phyloP scores from a whole-genome alignment of 495 filamentous ascomycete species.

The Aspergillus kassunensis region DNA sequence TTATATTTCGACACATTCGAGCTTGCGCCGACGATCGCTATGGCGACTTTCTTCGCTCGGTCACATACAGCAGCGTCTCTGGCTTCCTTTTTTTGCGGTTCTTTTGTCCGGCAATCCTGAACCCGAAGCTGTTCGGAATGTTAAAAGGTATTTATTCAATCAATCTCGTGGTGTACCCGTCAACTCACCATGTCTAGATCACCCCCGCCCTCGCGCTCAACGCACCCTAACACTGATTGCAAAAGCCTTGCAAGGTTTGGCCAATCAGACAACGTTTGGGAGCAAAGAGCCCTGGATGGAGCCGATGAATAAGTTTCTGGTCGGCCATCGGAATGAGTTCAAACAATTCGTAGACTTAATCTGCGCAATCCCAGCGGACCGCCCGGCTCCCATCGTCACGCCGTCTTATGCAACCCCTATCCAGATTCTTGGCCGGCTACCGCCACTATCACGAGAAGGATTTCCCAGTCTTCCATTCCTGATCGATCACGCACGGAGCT shows the following conservation, averaged over 20 bases:
- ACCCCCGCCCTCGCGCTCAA: constrained; percentile 81
- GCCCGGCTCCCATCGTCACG: constrained; percentile 59
- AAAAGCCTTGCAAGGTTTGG: constrained; percentile 91
- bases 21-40: constrained; percentile 95
- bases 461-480: constrained; percentile 94
- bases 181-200: constrained; percentile 50
- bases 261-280: constrained; percentile 90
- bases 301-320: constrained; percentile 77
- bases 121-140: constrained; percentile 93
- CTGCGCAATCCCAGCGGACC: constrained; percentile 74
- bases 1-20: constrained; percentile 87
- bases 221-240: constrained; percentile 90
- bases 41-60: constrained; percentile 90
- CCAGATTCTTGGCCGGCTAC: constrained; percentile 81
- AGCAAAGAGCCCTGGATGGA: constrained; percentile 99
- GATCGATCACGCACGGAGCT: constrained; percentile 85
- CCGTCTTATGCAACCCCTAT: constrained; percentile 91
- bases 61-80: constrained; percentile 92
- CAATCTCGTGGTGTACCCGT: not conserved
- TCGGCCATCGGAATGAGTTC: constrained; percentile 57
- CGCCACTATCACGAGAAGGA: constrained; percentile 79
- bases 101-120: constrained; percentile 93
- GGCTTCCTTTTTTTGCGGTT: constrained; percentile 96
- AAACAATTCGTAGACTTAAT: constrained; percentile 84
- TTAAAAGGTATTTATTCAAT: constrained; percentile 57